Base-by-base conservation (phyloP, 1,139 yeast species). In the Pichia sp. region DNA sequence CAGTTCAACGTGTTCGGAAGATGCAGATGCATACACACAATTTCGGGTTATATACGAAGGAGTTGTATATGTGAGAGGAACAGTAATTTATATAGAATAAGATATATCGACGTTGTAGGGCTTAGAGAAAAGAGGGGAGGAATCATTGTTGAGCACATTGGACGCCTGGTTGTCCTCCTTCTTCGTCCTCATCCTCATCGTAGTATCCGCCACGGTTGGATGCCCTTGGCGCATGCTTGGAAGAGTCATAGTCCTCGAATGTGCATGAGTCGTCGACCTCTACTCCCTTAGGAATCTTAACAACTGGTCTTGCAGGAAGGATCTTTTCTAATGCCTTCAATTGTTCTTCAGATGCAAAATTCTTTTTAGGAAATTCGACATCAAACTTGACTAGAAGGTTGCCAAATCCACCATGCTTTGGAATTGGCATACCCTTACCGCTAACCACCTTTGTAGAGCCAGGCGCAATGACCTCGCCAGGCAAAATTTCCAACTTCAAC, bases 401-500 rank as follows among this genome's bases (percentile, higher is more conserved):
- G 74, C 95, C 95, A 64, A 71, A 74, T 53, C 88, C 87, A 64
- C 91, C 88, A 65, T 79, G 81, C 74, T 86, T 84, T 68, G 75
- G 81, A 63, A 86, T 72, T 67, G 95, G 95, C 99, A 93, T 93
- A 84, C 99, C 99, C 74, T 91, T 91, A 64, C 85, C 88, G 64
- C 87, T 95, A 60, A 93, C 74, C 52, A 89, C 89, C 74, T 89
- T 90, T 63, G 85, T 74, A 44, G 76, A 70, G 58, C 89, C 96
- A 54, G 98, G 98, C 41, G 91, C 67, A 59, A 95, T 87, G 56
- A 91, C 90, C 74, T 91, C 97, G 69, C 99, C 99, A 51, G 98
- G 95, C 55, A 84, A 75, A 60, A 91, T 82, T 47, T 79, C 76
- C 53, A 90, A 81, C 78, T 90, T 88, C 66, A 93, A 75, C 78